phyloP scores from a whole-genome alignment of 2,329 filamentous ascomycete species.

The Verticillium dahliae region DNA sequence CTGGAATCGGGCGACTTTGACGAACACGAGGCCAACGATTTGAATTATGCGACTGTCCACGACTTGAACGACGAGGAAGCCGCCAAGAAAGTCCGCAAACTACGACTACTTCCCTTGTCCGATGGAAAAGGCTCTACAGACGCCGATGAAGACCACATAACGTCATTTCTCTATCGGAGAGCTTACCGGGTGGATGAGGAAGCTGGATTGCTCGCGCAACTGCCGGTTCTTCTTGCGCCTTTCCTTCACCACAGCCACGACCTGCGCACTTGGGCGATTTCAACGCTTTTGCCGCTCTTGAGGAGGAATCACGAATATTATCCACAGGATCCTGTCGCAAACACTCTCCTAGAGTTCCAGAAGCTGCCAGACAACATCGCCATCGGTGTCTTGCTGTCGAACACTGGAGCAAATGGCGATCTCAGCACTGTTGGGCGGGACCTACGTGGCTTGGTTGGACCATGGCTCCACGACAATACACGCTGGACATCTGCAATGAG shows the following conservation, averaged over 20 bases:
- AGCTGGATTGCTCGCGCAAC: conserved; percentile 63
- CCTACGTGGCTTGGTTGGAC: conserved; percentile 60
- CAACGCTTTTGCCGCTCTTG: conserved; percentile 61
- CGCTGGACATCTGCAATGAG: conserved; percentile 42
- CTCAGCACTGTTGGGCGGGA: conserved; percentile 50
- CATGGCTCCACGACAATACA: conserved; percentile 63
- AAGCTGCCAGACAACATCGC: conserved; percentile 51
- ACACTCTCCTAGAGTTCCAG: conserved; percentile 59
- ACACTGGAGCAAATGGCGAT: conserved; percentile 39
- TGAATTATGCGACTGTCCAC: conserved; percentile 52
- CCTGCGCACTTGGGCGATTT: conserved; percentile 63
- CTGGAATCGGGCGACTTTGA: conserved; percentile 43
- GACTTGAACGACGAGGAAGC: conserved; percentile 58
- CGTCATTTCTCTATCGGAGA: conserved; percentile 61
- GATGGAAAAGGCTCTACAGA: conserved; percentile 40
- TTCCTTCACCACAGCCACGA: conserved; percentile 58
- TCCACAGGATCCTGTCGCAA: conserved; percentile 35
- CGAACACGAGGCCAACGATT: conserved; percentile 29
- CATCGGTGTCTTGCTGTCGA: conserved; percentile 54
- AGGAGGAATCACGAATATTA: conserved; percentile 67
- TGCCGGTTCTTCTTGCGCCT: conserved; percentile 61
- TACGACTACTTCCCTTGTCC: conserved; percentile 54
- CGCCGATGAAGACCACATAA: conserved; percentile 46
- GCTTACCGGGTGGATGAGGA: conserved; percentile 64
- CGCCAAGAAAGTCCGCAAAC: conserved; percentile 54